These are phyloP conservation scores for Arctium lappa DNA, from an alignment of 129 eudicot species.

Conservation along the genomic window DNA sequence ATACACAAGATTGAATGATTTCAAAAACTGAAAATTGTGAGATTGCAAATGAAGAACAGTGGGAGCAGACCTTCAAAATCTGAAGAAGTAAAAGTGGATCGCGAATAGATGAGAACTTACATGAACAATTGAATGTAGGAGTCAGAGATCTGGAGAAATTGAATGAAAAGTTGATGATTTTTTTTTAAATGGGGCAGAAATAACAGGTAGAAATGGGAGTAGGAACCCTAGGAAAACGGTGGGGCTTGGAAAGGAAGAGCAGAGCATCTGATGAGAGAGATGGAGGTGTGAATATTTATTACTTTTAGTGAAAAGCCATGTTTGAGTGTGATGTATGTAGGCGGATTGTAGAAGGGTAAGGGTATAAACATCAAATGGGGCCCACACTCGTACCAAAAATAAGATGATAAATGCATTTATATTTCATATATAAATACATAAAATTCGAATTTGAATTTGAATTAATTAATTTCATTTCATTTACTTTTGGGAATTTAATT, in stretches of 20 bases:
- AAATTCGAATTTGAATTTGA: background rate
- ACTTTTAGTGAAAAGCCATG: background rate
- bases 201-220: background rate
- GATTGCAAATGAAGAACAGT: background rate
- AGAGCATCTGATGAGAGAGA: background rate
- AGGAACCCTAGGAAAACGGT: constrained; percentile 13
- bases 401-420: background rate
- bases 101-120: background rate
- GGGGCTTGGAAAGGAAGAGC: background rate
- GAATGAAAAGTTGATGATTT: background rate
- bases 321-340: background rate
- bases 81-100: background rate
- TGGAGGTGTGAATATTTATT: constrained; percentile 5
- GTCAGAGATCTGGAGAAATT: background rate
- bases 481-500: too few relatives aligned
- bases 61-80: background rate
- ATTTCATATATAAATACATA: background rate
- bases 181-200: background rate
- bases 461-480: too few relatives aligned
- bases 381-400: background rate
- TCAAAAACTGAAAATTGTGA: background rate
- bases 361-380: background rate
- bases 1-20: background rate
- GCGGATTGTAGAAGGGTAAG: background rate
- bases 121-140: background rate